phyloP scores from a whole-genome alignment of 768 basidiomycete genomes.

The Tremella fuciformis region DNA sequence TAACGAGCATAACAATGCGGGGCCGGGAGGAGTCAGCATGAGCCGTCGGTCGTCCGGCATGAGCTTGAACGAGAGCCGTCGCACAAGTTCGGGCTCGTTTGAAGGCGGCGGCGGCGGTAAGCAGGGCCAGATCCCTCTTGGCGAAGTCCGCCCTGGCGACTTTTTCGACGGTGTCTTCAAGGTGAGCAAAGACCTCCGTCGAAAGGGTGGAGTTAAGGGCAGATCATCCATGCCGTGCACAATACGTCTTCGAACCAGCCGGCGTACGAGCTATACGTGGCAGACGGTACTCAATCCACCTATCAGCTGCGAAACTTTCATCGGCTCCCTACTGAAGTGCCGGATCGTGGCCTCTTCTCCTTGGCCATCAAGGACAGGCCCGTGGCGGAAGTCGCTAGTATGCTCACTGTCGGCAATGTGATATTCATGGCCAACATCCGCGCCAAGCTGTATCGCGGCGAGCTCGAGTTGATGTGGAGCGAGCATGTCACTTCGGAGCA shows the following conservation, averaged over 20 bases:
- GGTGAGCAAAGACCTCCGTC: conserved; percentile 14
- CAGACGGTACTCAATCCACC: conserved; percentile 32
- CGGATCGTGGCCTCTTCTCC: conserved; percentile 16
- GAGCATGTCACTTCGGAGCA: conserved; percentile 29
- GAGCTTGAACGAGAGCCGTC: too few species aligned
- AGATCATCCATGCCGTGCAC: conserved; percentile 28
- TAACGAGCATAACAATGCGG: too few species aligned
- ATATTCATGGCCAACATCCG: conserved; percentile 28
- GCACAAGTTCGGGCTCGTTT: too few species aligned
- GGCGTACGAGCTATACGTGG: conserved; percentile 31
- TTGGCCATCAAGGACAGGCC: conserved; percentile 27
- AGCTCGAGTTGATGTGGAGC: conserved; percentile 33
- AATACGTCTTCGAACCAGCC: conserved; percentile 9
- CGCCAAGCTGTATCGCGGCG: conserved; percentile 24
- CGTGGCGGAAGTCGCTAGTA: conserved; percentile 1
- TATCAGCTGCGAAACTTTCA: conserved; percentile 26
- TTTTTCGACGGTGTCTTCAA: conserved; percentile 35
- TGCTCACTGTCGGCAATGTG: conserved; percentile 22
- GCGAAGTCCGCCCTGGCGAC: conserved; percentile 5
- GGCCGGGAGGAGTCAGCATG: too few species aligned
- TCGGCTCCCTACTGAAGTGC: conserved; percentile 18
- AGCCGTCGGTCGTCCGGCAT: too few species aligned
- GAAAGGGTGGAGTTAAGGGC: not conserved
- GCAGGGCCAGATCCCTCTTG: conserved; percentile 6
- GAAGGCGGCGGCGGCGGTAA: not conserved